phyloP scores from a whole-genome alignment of 148 eudicot species.

The Rhododendron simsii region DNA sequence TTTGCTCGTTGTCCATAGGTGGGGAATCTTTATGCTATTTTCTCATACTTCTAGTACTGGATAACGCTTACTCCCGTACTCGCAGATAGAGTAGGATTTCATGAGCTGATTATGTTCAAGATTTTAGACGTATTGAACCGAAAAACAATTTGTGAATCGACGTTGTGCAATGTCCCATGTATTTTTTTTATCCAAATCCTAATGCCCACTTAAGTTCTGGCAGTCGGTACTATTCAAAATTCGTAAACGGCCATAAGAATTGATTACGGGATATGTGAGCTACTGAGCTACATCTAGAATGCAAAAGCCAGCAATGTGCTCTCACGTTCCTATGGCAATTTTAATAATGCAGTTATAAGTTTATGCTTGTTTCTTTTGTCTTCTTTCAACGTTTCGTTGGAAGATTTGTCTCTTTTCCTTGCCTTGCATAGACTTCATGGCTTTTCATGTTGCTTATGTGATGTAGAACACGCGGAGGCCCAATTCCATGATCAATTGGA shows the following conservation, averaged over 20 bases:
- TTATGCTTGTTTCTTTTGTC: background rate
- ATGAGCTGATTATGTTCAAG: background rate
- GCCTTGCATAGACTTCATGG: too few species aligned
- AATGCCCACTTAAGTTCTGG: background rate
- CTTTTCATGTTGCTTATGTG: too few species aligned
- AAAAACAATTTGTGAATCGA: background rate
- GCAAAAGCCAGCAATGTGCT: background rate
- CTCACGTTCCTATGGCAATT: background rate
- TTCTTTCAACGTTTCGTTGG: too few species aligned
- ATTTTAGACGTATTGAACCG: background rate
- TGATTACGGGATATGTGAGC: background rate
- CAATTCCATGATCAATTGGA: too few species aligned
- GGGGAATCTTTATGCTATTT: background rate
- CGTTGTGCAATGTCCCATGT: background rate
- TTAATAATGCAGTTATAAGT: background rate
- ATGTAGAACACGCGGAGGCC: too few species aligned
- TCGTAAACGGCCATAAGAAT: background rate
- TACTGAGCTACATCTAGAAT: background rate
- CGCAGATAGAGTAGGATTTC: background rate
- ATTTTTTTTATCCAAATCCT: background rate
- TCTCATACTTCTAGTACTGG: background rate
- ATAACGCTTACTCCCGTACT: background rate
- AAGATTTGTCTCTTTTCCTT: too few species aligned
- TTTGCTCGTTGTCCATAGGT: background rate
- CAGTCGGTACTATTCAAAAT: background rate